Conservation (phyloP, 202 grass and related monocot species). For the Setaria italica region DNA sequence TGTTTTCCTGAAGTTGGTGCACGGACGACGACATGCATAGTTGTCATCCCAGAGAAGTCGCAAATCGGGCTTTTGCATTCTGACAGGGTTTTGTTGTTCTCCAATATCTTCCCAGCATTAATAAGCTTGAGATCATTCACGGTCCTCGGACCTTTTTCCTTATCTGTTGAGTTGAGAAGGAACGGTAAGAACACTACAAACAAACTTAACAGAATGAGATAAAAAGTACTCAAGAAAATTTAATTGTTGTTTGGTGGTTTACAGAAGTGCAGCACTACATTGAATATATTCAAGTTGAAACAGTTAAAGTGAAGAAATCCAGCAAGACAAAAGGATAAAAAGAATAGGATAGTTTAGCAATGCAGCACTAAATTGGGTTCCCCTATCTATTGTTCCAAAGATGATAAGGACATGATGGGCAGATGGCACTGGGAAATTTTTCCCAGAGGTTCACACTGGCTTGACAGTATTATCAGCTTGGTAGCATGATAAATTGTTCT, state of each 20-base stretch:
- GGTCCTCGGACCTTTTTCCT: conserved; percentile 68
- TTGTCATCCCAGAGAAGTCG: conserved; percentile 68
- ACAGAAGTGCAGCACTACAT: not conserved
- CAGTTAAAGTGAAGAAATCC: not conserved
- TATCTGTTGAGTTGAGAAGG: conserved; percentile 51
- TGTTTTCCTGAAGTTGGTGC: conserved; percentile 51
- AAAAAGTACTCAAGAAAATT: not conserved
- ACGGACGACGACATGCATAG: conserved; percentile 69
- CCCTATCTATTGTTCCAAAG: not conserved
- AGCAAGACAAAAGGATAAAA: not conserved
- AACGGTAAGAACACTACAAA: conserved; percentile 15
- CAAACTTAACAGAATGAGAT: conserved; percentile 1
- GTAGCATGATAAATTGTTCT: not conserved
- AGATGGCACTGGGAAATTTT: not conserved
- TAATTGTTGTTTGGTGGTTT: not conserved
- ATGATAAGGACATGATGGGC: not conserved
- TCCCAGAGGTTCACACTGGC: not conserved
- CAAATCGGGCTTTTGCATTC: conserved; percentile 70
- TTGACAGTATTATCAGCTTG: not conserved
- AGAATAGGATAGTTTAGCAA: not conserved
- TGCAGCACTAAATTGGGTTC: not conserved
- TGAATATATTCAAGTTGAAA: conserved; percentile 2
- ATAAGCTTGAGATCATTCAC: conserved; percentile 69
- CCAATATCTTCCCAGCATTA: conserved; percentile 77
- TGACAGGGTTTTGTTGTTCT: conserved; percentile 68